phyloP scores from a whole-genome alignment of 2,329 filamentous ascomycete genomes.

The Dothistroma pini region DNA sequence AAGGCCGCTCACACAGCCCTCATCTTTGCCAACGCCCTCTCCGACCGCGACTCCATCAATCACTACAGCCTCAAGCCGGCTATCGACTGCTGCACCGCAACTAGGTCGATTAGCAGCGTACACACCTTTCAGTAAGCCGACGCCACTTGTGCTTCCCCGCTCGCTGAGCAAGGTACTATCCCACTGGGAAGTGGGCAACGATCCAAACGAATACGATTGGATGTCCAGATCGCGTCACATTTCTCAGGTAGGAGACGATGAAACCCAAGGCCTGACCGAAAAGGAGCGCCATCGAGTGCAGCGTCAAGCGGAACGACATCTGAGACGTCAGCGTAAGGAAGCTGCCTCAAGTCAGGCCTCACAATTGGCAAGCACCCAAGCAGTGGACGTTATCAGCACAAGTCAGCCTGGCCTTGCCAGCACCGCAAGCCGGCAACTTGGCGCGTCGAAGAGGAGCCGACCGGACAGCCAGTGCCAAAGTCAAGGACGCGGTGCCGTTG shows the following conservation, averaged over 20 bases:
- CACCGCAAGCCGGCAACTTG: slow-evolving; percentile 12
- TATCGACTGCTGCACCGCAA: slow-evolving; percentile 30
- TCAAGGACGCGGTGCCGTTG: slow-evolving; percentile 9
- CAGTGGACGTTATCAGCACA: slow-evolving; percentile 28
- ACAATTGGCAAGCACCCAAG: slow-evolving; percentile 31
- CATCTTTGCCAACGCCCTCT: slow-evolving; percentile 31
- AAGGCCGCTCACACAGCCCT: slow-evolving; percentile 12
- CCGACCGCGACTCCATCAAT: slow-evolving; percentile 32
- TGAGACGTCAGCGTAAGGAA: slow-evolving; percentile 41
- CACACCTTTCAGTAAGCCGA: slow-evolving; percentile 34
- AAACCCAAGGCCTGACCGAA: slow-evolving; percentile 37
- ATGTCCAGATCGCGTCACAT: slow-evolving; percentile 31
- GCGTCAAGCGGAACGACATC: slow-evolving; percentile 39
- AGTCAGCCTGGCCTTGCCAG: slow-evolving; percentile 25
- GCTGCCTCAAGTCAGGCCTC: slow-evolving; percentile 27
- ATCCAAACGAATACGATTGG: slow-evolving; percentile 43
- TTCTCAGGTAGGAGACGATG: slow-evolving; percentile 26
- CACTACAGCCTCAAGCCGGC: slow-evolving; percentile 25
- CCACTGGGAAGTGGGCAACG: slow-evolving; percentile 41
- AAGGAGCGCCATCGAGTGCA: slow-evolving; percentile 37
- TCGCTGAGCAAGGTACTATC: slow-evolving; percentile 37
- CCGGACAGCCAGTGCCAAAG: slow-evolving; percentile 11
- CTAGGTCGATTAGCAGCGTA: slow-evolving; percentile 37
- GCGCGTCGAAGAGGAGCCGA: slow-evolving; percentile 24
- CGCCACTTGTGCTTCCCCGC: slow-evolving; percentile 28